Evolutionary conservation across 257 asterid species (phyloP), one percentile per base, ranked within the genome.

Genomic region (Capsicum chinense): DNA sequence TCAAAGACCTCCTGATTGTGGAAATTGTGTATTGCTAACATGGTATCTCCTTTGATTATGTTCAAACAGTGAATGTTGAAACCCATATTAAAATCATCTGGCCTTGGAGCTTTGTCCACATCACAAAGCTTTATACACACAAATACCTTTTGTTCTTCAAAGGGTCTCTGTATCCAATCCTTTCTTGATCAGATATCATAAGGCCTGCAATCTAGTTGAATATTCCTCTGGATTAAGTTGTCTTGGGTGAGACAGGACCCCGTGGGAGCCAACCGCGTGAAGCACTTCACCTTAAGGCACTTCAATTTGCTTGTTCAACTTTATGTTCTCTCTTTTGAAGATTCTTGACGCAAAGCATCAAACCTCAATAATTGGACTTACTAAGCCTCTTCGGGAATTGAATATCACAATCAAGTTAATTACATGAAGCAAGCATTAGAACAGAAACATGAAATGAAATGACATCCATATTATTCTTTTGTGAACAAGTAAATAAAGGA

Each of bases 221-320:
- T 26, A 67, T 67, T 66, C 76, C 76, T 67, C 76, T 67, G 37
- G 76, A 37, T 14, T 67, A 67, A 67, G 76, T 67, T 44, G 12
- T 67, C 76, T 67, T 37, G 76, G 21, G 26, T 37, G 76, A 67
- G 52, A 67, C 17, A 68, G 76, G 76, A 19, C 76, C 52, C 76
- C 19, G 7, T 37, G 76, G 37, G 76, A 68, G 52, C 52, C 76
- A 68, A 13, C 48, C 52, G 37, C 26, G 52, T 68, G 76, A 68
- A 68, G 52, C 13, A 37, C 73, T 66, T 13, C n/a, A 66, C 52
- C 76, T 68, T 15, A 37, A 15, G 76, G 76, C 76, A 68, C 76
- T 68, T 15, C 15, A 68, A 26, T 37, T 68, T 68, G 13, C 76
- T 42, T 70, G 79, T 42, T 42, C 44, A 70, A 42, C 17, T 50